phyloP scores from a whole-genome alignment of 768 basidiomycete species.

The Exidia glandulosa region DNA sequence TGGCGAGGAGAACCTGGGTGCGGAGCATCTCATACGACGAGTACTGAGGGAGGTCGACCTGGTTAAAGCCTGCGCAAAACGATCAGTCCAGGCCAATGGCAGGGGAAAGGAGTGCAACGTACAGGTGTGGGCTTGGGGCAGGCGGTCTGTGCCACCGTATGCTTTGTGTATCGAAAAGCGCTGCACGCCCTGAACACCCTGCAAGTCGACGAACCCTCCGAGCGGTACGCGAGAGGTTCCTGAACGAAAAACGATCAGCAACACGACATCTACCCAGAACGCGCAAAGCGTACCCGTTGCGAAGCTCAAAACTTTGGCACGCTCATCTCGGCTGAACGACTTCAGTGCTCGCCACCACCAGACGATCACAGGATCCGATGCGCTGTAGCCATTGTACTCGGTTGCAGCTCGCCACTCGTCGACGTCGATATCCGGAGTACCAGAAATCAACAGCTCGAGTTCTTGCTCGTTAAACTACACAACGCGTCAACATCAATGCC shows the following conservation, averaged over 20 bases:
- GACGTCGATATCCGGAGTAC: conserved; percentile 96
- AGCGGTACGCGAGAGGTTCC: conserved; percentile 88
- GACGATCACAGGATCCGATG: conserved; percentile 88
- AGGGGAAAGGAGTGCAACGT: conserved; percentile 17
- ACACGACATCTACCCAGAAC: neutral
- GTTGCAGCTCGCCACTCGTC: conserved; percentile 94
- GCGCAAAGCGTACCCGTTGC: conserved; percentile 50
- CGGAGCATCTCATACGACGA: conserved; percentile 95
- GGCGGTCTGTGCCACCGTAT: conserved; percentile 72
- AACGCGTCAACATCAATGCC: conserved; percentile 12
- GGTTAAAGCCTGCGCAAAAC: conserved; percentile 65
- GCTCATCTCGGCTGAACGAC: conserved; percentile 92
- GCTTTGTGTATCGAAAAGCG: conserved; percentile 94
- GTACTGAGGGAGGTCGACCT: conserved; percentile 86
- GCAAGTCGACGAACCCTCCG: conserved; percentile 90
- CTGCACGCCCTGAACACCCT: conserved; percentile 88
- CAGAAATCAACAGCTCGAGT: conserved; percentile 86
- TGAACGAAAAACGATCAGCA: conserved; percentile 3
- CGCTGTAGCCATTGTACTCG: conserved; percentile 79
- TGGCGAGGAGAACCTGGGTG: conserved; percentile 79
- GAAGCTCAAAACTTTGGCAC: conserved; percentile 94
- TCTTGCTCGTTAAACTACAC: conserved; percentile 87
- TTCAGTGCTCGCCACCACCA: conserved; percentile 99
- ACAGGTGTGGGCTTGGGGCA: conserved; percentile 89
- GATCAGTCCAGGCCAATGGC: conserved; percentile 8